These are phyloP conservation scores for Saccharomycopsis microspora DNA, from an alignment of 805 yeast genomes.

Conservation along the genomic window DNA sequence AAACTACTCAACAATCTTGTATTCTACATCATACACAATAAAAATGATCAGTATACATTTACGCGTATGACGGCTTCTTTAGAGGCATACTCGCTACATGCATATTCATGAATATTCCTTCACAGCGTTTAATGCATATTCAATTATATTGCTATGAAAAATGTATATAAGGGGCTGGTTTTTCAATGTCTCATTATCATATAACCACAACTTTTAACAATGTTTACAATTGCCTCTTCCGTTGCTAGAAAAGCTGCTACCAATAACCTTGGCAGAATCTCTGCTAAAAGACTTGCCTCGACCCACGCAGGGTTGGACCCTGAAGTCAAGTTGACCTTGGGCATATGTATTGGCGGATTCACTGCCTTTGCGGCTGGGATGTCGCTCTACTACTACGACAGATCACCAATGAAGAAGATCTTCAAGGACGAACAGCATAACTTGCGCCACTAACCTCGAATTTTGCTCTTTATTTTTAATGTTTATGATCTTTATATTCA, in stretches of 20 bases:
- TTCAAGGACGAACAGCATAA: constrained; percentile 11
- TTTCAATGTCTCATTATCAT: too few relatives aligned
- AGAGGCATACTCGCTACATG: too few relatives aligned
- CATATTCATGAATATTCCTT: too few relatives aligned
- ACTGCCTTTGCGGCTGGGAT: constrained; percentile 12
- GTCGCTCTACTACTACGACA: constrained; percentile 14
- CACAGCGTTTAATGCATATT: too few relatives aligned
- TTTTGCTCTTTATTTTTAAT: neutral
- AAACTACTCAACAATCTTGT: too few relatives aligned
- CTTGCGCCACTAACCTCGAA: constrained; percentile 1
- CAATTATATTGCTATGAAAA: too few relatives aligned
- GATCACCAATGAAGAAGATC: constrained; percentile 16
- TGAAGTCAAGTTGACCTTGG: constrained; percentile 44
- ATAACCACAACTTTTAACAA: constrained; percentile 2
- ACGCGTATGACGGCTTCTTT: too few relatives aligned
- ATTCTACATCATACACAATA: too few relatives aligned
- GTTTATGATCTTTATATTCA: neutral
- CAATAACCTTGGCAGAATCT: constrained; percentile 47
- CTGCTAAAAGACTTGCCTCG: constrained; percentile 43
- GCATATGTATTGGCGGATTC: constrained; percentile 11
- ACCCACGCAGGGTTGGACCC: constrained; percentile 55
- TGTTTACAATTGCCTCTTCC: constrained; percentile 29
- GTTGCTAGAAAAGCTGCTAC: constrained; percentile 48
- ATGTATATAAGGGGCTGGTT: too few relatives aligned
- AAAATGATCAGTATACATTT: too few relatives aligned